Conservation (phyloP, 257 asterid genomes). For the Henckelia pumila region DNA sequence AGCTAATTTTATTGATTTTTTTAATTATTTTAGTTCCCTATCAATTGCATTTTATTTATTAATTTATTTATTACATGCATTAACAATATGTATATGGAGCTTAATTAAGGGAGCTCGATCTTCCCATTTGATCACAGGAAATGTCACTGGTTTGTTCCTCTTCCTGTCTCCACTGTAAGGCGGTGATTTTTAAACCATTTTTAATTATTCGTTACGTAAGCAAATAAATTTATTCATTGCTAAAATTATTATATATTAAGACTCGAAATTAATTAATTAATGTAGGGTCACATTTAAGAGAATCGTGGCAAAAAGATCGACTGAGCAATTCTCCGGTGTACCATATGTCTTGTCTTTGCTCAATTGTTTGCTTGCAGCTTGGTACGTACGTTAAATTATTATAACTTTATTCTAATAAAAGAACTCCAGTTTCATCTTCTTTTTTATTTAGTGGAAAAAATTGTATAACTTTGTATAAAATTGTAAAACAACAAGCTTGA, state of each 20-base stretch:
- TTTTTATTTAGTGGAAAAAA: too few relatives aligned
- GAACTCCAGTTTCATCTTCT: too few relatives aligned
- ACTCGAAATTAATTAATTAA: not conserved
- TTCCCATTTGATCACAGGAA: conserved; percentile 34
- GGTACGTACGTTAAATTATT: conserved; percentile 30
- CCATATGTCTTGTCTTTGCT: conserved; percentile 65
- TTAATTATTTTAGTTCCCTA: not conserved
- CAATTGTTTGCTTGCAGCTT: conserved; percentile 57
- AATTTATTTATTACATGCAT: too few relatives aligned
- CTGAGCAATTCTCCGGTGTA: conserved; percentile 64
- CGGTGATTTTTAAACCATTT: not conserved
- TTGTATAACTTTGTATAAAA: too few relatives aligned
- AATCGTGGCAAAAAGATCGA: conserved; percentile 45
- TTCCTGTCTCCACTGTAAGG: conserved; percentile 76
- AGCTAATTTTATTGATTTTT: too few relatives aligned
- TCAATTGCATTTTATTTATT: too few relatives aligned
- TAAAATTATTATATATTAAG: too few relatives aligned
- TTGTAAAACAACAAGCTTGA: too few relatives aligned
- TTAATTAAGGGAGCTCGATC: too few relatives aligned
- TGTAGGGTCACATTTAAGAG: conserved; percentile 62
- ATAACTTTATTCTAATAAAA: too few relatives aligned
- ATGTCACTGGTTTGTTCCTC: conserved; percentile 68
- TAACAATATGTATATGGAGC: too few relatives aligned
- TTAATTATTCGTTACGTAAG: not conserved
- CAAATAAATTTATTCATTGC: not conserved